Base-by-base conservation (phyloP, 352 stramenopile species). In the Globisporangium viniferum region DNA sequence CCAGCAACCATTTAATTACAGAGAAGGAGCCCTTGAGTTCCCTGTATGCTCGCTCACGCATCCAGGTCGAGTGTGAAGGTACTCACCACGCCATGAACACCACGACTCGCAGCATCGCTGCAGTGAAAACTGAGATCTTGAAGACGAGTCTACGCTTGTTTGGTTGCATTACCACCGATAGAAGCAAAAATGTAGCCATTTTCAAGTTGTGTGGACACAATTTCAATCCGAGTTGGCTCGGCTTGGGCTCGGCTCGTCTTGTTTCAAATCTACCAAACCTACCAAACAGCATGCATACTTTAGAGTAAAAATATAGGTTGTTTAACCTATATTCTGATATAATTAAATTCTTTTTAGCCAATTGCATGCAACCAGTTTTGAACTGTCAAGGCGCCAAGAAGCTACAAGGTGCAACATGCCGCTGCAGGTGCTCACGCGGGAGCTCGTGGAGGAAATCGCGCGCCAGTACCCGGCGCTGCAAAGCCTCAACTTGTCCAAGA, bases 371-470 rank as follows among this genome's bases (percentile, higher is more conserved):
- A 46, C 39, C 10, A 46, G 20, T 49, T 49, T 51, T 51, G 44
- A 51, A 51, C 18, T 51, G 18, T 24, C 44, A 51, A 24, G 7
- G 44, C 44, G 44, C 18, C 44, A 51, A 51, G 6, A 51, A 49
- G 15, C 18, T 44, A 29, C 54, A 6, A 39, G 22, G 27, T 8
- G 29, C 29, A 60, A 44, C 18, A 89, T 89, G 81, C 75, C 78
- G 60, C 72, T 93, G 6, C 58, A 78, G 60, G 64, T 73, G 72
- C 76, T 93, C 55, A 89, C 83, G 59, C 74, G 61, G 18, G 80
- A 92, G 73, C 77, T 93, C 68, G 80, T 84, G 48, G 70, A 71
- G 57, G 76, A 89, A 69, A 84, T 93, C 70, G 80, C 79, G 74
- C 67, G 64, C 29, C 76, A 90, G 66, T 80, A 86, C 67, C 85